Conservation (phyloP, 2,329 filamentous ascomycete genomes). For the Bipolaris gigantea region DNA sequence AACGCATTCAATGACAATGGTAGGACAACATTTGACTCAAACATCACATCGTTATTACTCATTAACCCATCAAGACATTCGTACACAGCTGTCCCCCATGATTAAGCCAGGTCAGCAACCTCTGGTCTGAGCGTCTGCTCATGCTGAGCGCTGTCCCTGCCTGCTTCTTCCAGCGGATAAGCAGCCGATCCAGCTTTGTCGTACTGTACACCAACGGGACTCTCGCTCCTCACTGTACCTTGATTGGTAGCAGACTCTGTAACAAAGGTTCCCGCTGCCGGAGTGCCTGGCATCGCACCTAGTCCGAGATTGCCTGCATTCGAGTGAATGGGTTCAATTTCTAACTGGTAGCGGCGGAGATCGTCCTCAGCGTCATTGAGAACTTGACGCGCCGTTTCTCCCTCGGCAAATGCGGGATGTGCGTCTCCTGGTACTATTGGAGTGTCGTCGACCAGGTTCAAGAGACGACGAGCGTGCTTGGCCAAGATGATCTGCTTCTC, state of each 20-base stretch:
- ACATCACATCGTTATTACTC: constrained; percentile 24
- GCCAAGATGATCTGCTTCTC: constrained; percentile 97
- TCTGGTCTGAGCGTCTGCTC: constrained; percentile 10
- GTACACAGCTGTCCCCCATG: neutral
- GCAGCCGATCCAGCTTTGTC: constrained; percentile 32
- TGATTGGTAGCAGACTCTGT: constrained; percentile 12
- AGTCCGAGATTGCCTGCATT: constrained; percentile 53
- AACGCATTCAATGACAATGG: neutral
- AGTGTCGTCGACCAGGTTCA: constrained; percentile 85
- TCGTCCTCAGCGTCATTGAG: constrained; percentile 92
- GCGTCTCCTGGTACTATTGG: constrained; percentile 85
- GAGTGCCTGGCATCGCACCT: constrained; percentile 49
- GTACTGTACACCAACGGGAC: constrained; percentile 25
- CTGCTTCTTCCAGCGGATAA: constrained; percentile 36
- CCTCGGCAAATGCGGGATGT: constrained; percentile 67
- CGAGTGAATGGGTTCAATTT: constrained; percentile 57
- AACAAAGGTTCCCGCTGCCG: constrained; percentile 1
- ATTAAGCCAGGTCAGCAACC: constrained; percentile 15
- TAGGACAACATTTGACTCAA: neutral
- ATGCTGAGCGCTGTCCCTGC: constrained; percentile 28
- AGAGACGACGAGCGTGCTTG: constrained; percentile 80
- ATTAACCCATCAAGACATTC: neutral
- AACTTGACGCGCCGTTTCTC: constrained; percentile 73
- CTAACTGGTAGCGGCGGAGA: constrained; percentile 71
- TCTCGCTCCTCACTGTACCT: constrained; percentile 21